Percentiles rank a stretch among this genome's conserved stretches.
Evolutionary conservation across 257 asterid species (phyloP).

Genomic region (Echites panduratus): DNA sequence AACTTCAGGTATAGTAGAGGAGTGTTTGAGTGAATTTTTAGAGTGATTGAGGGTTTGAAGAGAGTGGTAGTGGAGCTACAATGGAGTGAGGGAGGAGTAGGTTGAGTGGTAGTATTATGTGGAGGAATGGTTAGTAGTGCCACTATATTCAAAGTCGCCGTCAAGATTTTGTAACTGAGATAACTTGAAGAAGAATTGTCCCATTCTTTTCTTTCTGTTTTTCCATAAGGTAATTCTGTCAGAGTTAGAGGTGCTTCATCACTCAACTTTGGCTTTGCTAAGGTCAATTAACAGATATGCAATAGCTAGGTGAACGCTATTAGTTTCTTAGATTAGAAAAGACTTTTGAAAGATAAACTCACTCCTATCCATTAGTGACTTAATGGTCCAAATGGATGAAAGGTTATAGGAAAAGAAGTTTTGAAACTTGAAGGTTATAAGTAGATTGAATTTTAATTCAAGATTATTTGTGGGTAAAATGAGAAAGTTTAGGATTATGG

Average conservation of each 20-base stretch:
- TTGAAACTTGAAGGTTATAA: too few relatives aligned
- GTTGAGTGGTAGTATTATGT: slow-evolving; percentile 38
- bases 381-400: too few relatives aligned
- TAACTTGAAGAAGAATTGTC: slow-evolving; percentile 19
- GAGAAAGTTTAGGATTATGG: too few relatives aligned
- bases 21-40: slow-evolving; percentile 6
- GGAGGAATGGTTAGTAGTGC: slow-evolving; percentile 29
- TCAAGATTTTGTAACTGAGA: slow-evolving; percentile 21
- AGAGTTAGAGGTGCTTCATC: slow-evolving; percentile 38
- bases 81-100: slow-evolving; percentile 34
- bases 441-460: too few relatives aligned
- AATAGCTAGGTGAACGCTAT: slow-evolving; percentile 29
- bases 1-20: background rate
- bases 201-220: slow-evolving; percentile 33
- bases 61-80: slow-evolving; percentile 29
- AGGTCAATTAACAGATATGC: slow-evolving; percentile 27
- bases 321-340: slow-evolving; percentile 34
- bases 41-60: slow-evolving; percentile 1
- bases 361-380: too few relatives aligned
- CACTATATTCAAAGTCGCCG: slow-evolving; percentile 25
- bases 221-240: slow-evolving; percentile 42
- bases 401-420: too few relatives aligned
- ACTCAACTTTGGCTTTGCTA: slow-evolving; percentile 39
- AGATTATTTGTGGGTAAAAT: too few relatives aligned
- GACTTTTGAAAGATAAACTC: too few relatives aligned